phyloP scores from a whole-genome alignment of 1,284 basidiomycete genomes.

The Serendipita sp. region DNA sequence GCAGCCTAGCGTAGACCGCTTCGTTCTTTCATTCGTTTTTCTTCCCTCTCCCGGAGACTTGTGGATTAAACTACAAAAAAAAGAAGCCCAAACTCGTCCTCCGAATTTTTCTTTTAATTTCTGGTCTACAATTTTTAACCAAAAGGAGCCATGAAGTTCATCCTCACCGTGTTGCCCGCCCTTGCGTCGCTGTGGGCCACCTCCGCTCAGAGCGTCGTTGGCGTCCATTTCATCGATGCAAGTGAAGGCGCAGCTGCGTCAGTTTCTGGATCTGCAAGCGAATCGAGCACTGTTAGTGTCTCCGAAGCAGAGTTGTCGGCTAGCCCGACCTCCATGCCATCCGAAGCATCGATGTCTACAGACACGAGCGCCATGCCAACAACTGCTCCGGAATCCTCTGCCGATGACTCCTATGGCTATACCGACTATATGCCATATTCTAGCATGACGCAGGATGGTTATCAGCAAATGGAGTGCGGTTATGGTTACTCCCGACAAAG shows the following conservation, averaged over 20 bases:
- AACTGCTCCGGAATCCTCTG: neutral
- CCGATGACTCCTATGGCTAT: neutral
- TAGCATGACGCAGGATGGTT: constrained; percentile 40
- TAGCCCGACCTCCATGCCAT: neutral
- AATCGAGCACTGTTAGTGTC: neutral
- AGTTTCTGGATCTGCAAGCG: neutral
- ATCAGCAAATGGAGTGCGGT: constrained; percentile 47
- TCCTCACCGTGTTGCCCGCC: constrained; percentile 2
- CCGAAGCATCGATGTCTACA: neutral
- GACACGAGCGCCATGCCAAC: constrained; percentile 2
- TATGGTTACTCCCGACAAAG: constrained; percentile 43
- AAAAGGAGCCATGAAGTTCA: neutral
- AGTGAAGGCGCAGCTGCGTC: neutral
- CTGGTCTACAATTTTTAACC: neutral
- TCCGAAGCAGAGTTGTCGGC: neutral
- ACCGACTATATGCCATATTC: constrained; percentile 11
- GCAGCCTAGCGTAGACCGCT: constrained; percentile 5
- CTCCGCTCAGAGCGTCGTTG: constrained; percentile 5
- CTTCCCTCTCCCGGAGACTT: too few relatives aligned
- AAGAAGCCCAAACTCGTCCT: neutral
- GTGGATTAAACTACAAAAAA: too few relatives aligned
- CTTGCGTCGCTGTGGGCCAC: neutral
- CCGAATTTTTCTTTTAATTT: neutral
- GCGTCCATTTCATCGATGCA: neutral
- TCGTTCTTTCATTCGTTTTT: neutral